Conservation (phyloP, 2,329 filamentous ascomycete genomes). For the Verticillium klebahnii region DNA sequence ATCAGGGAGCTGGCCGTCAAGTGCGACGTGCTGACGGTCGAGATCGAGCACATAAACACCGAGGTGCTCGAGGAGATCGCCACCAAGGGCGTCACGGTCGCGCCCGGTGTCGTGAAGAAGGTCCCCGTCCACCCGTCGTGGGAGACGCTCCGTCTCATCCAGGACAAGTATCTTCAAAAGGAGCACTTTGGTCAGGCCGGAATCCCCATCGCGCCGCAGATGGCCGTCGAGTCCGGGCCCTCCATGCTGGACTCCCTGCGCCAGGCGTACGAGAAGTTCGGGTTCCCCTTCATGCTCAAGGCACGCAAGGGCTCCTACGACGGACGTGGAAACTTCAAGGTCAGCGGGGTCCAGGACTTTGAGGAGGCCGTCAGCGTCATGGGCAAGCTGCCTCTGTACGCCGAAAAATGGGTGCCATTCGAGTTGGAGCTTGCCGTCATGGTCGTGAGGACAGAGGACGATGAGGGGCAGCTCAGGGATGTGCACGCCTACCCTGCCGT, state of each 20-base stretch:
- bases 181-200: constrained; percentile 64
- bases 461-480: constrained; percentile 40
- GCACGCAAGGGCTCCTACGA: constrained; percentile 87
- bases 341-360: constrained; percentile 39
- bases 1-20: constrained; percentile 73
- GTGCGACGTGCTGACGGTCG: constrained; percentile 82
- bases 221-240: constrained; percentile 54
- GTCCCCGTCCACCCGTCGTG: constrained; percentile 74
- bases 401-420: constrained; percentile 86
- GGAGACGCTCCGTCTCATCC: constrained; percentile 81
- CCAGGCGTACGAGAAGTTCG: constrained; percentile 59
- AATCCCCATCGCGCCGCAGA: constrained; percentile 69
- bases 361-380: constrained; percentile 65
- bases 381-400: constrained; percentile 70
- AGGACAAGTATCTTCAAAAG: constrained; percentile 93
- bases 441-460: constrained; percentile 83
- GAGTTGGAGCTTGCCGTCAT: constrained; percentile 87
- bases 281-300: constrained; percentile 90
- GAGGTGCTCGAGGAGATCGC: constrained; percentile 80
- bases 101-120: constrained; percentile 34
- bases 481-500: constrained; percentile 79
- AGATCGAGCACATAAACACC: constrained; percentile 96
- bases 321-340: constrained; percentile 65
- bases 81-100: constrained; percentile 55
- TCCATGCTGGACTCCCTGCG: constrained; percentile 56